These are phyloP conservation scores for Comarum palustre DNA, from an alignment of 306 rosid genomes.

Conservation along the genomic window DNA sequence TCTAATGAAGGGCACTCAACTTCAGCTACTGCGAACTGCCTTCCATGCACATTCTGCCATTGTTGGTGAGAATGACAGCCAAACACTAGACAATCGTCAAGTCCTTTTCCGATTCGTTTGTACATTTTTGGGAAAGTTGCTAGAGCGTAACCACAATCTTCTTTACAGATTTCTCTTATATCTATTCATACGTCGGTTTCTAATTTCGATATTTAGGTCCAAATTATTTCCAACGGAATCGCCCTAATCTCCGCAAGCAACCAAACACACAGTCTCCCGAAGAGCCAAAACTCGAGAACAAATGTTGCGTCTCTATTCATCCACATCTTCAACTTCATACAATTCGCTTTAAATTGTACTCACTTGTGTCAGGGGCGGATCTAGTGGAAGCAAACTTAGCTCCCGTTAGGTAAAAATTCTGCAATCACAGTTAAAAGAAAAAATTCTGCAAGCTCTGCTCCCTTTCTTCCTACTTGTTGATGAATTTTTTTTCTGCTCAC, in stretches of 20 bases:
- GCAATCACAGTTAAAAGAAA: too few relatives aligned
- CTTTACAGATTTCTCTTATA: background rate
- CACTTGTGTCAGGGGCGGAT: too few relatives aligned
- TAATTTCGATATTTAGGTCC: background rate
- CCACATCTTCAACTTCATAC: background rate
- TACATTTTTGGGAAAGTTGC: background rate
- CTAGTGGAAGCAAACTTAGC: too few relatives aligned
- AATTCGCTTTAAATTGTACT: too few relatives aligned
- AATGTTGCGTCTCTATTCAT: background rate
- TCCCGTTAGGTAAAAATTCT: too few relatives aligned
- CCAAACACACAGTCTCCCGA: background rate
- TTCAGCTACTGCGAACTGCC: background rate
- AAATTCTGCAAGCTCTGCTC: too few relatives aligned
- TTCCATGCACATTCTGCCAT: constrained; percentile 5
- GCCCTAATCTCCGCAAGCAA: background rate
- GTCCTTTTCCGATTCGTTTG: background rate
- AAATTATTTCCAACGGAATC: background rate
- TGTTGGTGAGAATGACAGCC: constrained; percentile 5
- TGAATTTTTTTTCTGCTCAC: too few relatives aligned
- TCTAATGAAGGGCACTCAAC: background rate
- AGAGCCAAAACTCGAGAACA: background rate
- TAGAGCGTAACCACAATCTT: background rate
- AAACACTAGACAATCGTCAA: background rate
- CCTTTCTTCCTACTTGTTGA: too few relatives aligned
- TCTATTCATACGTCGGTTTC: background rate